These are phyloP conservation scores for Fusarium hainanense DNA, from an alignment of 2,329 filamentous ascomycete species.

Conservation along the genomic window DNA sequence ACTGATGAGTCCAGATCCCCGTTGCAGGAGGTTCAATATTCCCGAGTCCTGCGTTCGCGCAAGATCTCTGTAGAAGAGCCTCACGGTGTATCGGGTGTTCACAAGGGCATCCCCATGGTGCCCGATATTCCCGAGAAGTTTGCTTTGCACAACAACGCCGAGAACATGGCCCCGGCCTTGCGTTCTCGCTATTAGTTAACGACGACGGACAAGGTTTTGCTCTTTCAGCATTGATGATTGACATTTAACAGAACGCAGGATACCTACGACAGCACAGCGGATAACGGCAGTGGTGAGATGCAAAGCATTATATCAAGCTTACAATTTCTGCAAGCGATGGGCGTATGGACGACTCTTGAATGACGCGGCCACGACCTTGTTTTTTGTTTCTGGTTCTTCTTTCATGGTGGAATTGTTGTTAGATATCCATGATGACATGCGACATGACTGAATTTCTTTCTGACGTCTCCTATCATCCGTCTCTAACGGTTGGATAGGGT, in stretches of 20 bases:
- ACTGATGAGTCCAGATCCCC: constrained; percentile 31
- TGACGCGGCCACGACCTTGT: constrained; percentile 38
- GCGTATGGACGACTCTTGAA: constrained; percentile 28
- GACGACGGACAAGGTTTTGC: background rate
- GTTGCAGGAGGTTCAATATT: constrained; percentile 37
- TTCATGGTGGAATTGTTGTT: constrained; percentile 32
- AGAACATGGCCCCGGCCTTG: constrained; percentile 50
- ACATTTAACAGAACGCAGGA: constrained; percentile 19
- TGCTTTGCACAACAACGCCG: constrained; percentile 48
- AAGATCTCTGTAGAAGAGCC: constrained; percentile 48
- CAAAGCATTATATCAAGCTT: constrained; percentile 7
- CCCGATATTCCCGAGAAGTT: constrained; percentile 59
- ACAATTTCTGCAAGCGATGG: constrained; percentile 17
- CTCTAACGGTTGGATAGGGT: constrained; percentile 2
- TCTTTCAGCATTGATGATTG: constrained; percentile 8
- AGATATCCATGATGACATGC: constrained; percentile 42
- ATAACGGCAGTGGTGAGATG: constrained; percentile 25
- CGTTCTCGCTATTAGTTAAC: constrained; percentile 43
- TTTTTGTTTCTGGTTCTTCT: constrained; percentile 30
- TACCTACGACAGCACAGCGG: constrained; percentile 22
- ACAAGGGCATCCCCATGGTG: constrained; percentile 59
- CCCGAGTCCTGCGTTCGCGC: constrained; percentile 44
- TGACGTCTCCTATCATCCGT: constrained; percentile 16
- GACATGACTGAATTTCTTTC: constrained; percentile 35
- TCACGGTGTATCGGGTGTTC: constrained; percentile 58